These are phyloP conservation scores for Juncus inflexus DNA, from an alignment of 176 grass and related monocot genomes.

Conservation along the genomic window DNA sequence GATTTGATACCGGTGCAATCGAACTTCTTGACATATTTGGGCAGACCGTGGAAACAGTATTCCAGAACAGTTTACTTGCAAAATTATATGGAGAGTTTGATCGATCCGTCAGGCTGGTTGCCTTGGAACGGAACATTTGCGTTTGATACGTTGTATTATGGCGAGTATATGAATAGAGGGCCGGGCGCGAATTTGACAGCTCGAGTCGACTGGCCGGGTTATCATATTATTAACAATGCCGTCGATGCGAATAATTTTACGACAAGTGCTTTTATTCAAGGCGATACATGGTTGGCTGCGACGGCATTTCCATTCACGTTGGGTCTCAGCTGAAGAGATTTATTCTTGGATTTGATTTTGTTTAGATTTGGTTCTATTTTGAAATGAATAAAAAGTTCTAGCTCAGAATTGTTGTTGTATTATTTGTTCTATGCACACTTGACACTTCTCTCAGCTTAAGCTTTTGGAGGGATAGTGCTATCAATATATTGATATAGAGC, in stretches of 20 bases:
- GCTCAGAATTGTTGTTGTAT: slow-evolving; percentile 6
- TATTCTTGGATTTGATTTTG: no score
- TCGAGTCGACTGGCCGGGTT: slow-evolving; percentile 67
- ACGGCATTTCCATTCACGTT: slow-evolving; percentile 45
- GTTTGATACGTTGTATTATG: slow-evolving; percentile 86
- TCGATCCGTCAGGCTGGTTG: slow-evolving; percentile 56
- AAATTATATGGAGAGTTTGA: slow-evolving; percentile 55
- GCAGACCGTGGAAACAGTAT: slow-evolving; percentile 76
- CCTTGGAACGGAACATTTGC: slow-evolving; percentile 76
- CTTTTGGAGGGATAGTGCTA: background rate
- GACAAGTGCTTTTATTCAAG: slow-evolving; percentile 59
- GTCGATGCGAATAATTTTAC: slow-evolving; percentile 76
- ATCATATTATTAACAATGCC: slow-evolving; percentile 48
- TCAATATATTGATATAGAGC: slow-evolving; percentile 13
- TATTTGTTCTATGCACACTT: background rate
- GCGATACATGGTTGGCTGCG: slow-evolving; percentile 60
- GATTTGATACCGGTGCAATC: slow-evolving; percentile 49
- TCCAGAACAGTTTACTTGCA: slow-evolving; percentile 78
- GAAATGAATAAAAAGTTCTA: slow-evolving; percentile 7
- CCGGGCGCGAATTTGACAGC: slow-evolving; percentile 45
- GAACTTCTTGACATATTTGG: slow-evolving; percentile 62
- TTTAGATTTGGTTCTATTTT: background rate
- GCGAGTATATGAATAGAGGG: slow-evolving; percentile 73
- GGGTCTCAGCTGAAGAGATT: slow-evolving; percentile 34
- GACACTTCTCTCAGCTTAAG: slow-evolving; percentile 8